phyloP scores from a whole-genome alignment of 768 basidiomycete genomes.

The Boletus barrowsii region DNA sequence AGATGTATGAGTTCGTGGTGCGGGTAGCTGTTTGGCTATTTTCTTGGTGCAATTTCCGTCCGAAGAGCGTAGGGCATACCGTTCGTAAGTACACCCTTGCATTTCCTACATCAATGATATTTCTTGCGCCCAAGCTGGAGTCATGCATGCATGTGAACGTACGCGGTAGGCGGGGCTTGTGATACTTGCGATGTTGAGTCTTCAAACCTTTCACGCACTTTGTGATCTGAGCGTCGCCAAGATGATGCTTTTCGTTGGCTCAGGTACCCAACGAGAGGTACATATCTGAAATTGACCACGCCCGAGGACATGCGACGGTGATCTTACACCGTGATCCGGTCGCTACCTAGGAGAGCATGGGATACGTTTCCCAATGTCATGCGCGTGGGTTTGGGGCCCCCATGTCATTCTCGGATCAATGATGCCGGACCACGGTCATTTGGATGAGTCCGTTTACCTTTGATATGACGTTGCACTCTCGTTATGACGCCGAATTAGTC shows the following conservation, averaged over 20 bases:
- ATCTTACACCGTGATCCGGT: not conserved
- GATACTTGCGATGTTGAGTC: slow-evolving; percentile 24
- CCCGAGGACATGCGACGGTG: not conserved
- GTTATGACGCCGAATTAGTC: no score
- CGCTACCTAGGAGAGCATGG: slow-evolving; percentile 2
- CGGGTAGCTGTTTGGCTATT: slow-evolving; percentile 19
- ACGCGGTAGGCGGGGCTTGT: not conserved
- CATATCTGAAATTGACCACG: no score
- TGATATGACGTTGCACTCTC: no score
- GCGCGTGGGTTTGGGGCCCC: no score
- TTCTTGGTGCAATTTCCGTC: slow-evolving; percentile 16
- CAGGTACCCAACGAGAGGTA: not conserved
- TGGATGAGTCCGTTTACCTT: no score
- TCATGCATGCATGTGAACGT: not conserved
- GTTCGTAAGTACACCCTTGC: slow-evolving; percentile 58
- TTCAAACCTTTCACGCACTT: slow-evolving; percentile 8
- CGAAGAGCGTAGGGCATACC: slow-evolving; percentile 22
- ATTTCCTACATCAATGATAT: slow-evolving; percentile 42
- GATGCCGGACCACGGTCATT: no score
- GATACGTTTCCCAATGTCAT: not conserved
- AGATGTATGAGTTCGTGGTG: slow-evolving; percentile 39
- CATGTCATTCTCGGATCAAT: no score
- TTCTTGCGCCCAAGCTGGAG: slow-evolving; percentile 20
- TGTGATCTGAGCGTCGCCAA: slow-evolving; percentile 18
- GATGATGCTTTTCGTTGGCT: not conserved